Conservation (phyloP, 176 grass and related monocot species). For the Luzula sylvatica region DNA sequence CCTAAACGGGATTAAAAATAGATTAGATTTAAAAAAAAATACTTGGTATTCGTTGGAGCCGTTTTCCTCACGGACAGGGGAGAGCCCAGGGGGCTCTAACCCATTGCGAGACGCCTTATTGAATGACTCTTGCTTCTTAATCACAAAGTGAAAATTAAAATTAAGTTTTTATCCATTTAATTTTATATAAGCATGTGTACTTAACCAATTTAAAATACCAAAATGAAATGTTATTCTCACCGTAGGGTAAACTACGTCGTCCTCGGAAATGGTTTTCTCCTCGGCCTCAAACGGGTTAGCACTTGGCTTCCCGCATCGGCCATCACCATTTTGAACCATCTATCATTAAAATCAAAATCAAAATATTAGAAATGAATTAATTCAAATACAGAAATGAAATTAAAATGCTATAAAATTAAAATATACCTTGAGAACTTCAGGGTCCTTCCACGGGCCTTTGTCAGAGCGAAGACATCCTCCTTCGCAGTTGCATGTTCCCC, state of each 20-base stretch:
- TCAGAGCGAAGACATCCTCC: conserved; percentile 83
- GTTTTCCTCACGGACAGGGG: conserved; percentile 54
- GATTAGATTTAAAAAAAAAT: not conserved
- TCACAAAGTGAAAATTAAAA: conserved; percentile 20
- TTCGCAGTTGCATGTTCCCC: conserved; percentile 87
- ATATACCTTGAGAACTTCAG: conserved; percentile 73
- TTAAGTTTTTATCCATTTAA: conserved; percentile 1
- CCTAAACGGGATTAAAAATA: not conserved
- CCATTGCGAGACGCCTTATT: conserved; percentile 33
- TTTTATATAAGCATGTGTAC: not conserved
- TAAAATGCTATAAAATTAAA: not conserved
- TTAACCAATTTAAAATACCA: not conserved
- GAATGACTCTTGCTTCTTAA: conserved; percentile 60
- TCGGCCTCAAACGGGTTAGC: conserved; percentile 23
- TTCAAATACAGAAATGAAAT: not conserved
- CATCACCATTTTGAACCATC: conserved; percentile 75
- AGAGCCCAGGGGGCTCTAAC: conserved; percentile 57
- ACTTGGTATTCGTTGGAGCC: conserved; percentile 24
- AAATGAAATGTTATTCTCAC: conserved; percentile 25
- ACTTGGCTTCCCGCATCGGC: conserved; percentile 43
- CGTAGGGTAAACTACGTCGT: conserved; percentile 43
- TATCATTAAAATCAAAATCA: conserved; percentile 21
- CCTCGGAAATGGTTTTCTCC: conserved; percentile 85
- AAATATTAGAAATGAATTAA: not conserved
- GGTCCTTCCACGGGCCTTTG: conserved; percentile 97